A percentile compares a stretch with the other conserved stretches of the same genome.
phyloP scores from a whole-genome alignment of 192 early-diverging fungal species.

The Coemansia sp. region DNA sequence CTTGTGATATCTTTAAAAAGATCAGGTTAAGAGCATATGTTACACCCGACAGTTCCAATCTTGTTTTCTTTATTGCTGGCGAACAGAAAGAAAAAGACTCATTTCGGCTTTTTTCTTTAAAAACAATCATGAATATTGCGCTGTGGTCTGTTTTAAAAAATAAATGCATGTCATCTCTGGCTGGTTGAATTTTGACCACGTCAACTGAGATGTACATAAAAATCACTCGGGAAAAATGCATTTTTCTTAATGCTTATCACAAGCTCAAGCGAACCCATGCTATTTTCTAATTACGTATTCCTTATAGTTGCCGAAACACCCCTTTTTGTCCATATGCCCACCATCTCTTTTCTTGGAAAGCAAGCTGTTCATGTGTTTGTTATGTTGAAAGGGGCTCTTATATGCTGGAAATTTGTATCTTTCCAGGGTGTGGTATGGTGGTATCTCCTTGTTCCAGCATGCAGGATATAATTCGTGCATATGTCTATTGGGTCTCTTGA shows the following conservation, averaged over 20 bases:
- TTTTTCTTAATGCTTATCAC: not conserved
- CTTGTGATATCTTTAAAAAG: not conserved
- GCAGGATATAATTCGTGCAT: constrained; percentile 20
- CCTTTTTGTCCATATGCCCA: not conserved
- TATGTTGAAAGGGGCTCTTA: not conserved
- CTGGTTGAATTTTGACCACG: not conserved
- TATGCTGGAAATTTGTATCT: not conserved
- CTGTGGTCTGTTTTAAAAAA: not conserved
- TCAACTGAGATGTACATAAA: not conserved
- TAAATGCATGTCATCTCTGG: not conserved
- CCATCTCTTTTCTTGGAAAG: not conserved
- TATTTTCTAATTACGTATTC: not conserved
- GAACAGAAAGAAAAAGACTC: not conserved
- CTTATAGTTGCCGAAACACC: constrained; percentile 3
- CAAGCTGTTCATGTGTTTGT: not conserved
- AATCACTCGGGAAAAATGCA: constrained; percentile 4
- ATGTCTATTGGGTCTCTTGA: constrained; percentile 5
- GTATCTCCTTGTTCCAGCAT: constrained; percentile 1
- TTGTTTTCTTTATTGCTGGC: not conserved
- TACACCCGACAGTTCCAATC: not conserved
- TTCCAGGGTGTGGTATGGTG: not conserved
- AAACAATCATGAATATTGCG: not conserved
- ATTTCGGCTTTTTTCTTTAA: not conserved
- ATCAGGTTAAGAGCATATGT: not conserved
- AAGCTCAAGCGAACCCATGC: not conserved